phyloP scores from a whole-genome alignment of 1,284 basidiomycete species.

The Peniophora sp. region DNA sequence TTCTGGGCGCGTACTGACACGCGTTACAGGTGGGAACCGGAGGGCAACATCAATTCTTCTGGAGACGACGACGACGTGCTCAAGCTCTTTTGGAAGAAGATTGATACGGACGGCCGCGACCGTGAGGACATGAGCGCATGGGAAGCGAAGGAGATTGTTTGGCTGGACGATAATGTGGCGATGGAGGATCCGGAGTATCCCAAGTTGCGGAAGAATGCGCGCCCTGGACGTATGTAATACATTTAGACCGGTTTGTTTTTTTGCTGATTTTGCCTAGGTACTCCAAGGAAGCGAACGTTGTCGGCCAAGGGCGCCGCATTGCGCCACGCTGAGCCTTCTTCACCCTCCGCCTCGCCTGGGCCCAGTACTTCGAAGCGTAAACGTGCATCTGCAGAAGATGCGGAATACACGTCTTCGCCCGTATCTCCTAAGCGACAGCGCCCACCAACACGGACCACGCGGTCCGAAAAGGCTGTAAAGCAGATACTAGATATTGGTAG shows the following conservation, averaged over 20 bases:
- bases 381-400: not conserved
- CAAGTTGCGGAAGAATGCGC: slow-evolving; percentile 14
- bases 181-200: slow-evolving; percentile 31
- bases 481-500: too few species aligned
- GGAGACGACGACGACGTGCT: slow-evolving; percentile 49
- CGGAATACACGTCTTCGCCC: not conserved
- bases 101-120: slow-evolving; percentile 44
- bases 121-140: slow-evolving; percentile 20
- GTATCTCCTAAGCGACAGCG: not conserved
- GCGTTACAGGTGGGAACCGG: slow-evolving; percentile 56
- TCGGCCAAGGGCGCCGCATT: not conserved
- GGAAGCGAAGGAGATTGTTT: too few species aligned
- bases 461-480: slow-evolving; percentile 4
- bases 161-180: too few species aligned
- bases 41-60: slow-evolving; percentile 39
- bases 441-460: not conserved
- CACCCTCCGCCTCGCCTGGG: not conserved
- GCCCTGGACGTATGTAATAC: not conserved
- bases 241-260: not conserved
- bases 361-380: not conserved
- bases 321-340: not conserved
- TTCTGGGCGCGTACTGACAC: too few species aligned
- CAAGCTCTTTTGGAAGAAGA: slow-evolving; percentile 51
- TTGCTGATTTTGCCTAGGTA: not conserved
- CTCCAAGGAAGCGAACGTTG: not conserved